Conservation (phyloP, 2,329 filamentous ascomycete species). For the Colletotrichum cordylinicola region DNA sequence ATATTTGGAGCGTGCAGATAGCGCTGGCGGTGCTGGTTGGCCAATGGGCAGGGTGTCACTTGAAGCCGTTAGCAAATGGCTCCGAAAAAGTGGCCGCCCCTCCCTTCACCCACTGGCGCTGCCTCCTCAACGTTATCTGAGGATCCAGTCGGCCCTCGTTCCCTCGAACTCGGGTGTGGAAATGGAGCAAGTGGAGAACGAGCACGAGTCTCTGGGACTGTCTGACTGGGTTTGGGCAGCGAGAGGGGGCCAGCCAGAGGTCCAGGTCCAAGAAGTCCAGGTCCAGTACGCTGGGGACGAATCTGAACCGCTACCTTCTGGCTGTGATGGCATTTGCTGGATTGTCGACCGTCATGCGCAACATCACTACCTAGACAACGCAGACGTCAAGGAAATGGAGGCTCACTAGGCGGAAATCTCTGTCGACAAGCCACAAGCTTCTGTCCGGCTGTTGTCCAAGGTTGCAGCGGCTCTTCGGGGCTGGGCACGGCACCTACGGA, state of each 20-base stretch:
- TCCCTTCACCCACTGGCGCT: not conserved
- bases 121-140: slow-evolving; percentile 16
- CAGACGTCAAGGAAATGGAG: not conserved
- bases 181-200: not conserved
- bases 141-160: not conserved
- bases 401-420: not conserved
- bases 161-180: slow-evolving; percentile 12
- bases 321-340: not conserved
- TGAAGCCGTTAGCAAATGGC: slow-evolving; percentile 21
- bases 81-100: slow-evolving; percentile 16
- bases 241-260: not conserved
- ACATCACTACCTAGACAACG: not conserved
- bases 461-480: not conserved
- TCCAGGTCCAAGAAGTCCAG: not conserved
- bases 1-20: slow-evolving; percentile 11
- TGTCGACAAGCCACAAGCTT: not conserved
- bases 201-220: slow-evolving; percentile 14
- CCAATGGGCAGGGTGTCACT: slow-evolving; percentile 14
- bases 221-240: not conserved
- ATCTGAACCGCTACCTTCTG: not conserved
- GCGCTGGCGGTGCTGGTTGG: slow-evolving; percentile 15
- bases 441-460: not conserved
- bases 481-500: slow-evolving; percentile 7
- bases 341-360: not conserved
- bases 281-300: not conserved